Evolutionary conservation across 352 stramenopile species (phyloP), one percentile per base, ranked within the genome.

Genomic region (Phytophthora tentaculata): DNA sequence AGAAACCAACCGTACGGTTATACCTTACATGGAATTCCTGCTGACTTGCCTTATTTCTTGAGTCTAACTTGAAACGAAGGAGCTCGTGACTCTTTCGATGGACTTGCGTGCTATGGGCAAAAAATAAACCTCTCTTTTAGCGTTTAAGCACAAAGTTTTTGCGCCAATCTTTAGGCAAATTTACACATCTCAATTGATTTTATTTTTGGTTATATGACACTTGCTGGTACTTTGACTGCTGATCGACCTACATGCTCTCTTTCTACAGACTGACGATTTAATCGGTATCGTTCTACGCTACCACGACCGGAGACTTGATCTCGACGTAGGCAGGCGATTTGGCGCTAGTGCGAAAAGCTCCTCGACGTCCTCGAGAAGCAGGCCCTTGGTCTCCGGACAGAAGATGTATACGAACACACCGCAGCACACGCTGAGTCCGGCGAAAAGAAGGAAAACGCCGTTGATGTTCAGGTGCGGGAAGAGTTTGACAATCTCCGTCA

Each of bases 401-500:
- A 62, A 70, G 32, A 76, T 66, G 37, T 73, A 76, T 12, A 73
- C 47, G 59, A 76, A 76, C 16, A 76, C 2, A 10, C 64, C 64
- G 19, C 58, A 73, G 20, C 50, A 56, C 22, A 64, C 53, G 20
- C 45, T 57, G 5, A 73, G 55, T 23, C 64, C 64, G 1, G 69
- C 64, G 22, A 77, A 77, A 3, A 76, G 28, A 32, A 70, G 73
- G 45, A 76, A 76, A 6, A 73, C 64, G 20, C 69, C 69, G 64
- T 73, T 73, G 59, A 77, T 71, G 50, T 77, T 77, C 59, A 77
- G 23, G 17, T 66, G 56, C 19, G 69, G 64, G 50, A 77, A 74
- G 3, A 77, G 22, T 44, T 77, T 77, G 6, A 74, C 64, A 3
- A 77, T 51, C 28, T 77, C 64, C 6, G 69, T 74, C 77, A 85